phyloP scores from a whole-genome alignment of 179 eudicot genomes.

The Heliamphora pulchella region DNA sequence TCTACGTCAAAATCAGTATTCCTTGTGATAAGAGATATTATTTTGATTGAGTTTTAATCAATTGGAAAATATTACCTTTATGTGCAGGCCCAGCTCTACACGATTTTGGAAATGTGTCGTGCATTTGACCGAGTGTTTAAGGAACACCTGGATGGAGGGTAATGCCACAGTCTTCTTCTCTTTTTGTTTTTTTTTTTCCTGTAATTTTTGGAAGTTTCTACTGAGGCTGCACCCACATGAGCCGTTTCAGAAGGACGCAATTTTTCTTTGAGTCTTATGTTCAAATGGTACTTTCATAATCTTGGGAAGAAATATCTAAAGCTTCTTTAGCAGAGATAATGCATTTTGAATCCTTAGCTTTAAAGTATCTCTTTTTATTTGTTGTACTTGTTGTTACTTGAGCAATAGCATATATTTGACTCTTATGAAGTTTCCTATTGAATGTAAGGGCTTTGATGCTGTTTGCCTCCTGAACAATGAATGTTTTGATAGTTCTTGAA shows the following conservation, averaged over 20 bases:
- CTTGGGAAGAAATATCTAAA: conserved; percentile 2
- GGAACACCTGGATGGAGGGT: conserved; percentile 99
- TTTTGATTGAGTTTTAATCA: background rate
- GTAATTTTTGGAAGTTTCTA: conserved; percentile 3
- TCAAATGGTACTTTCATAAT: background rate
- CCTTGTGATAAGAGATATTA: background rate
- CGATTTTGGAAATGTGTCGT: conserved; percentile 94
- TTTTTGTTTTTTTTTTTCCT: background rate
- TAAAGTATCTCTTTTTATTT: background rate
- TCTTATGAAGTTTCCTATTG: background rate
- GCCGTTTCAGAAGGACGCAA: background rate
- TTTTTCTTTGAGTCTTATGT: background rate
- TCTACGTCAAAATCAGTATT: background rate
- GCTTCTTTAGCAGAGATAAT: background rate
- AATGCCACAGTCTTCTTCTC: conserved; percentile 19
- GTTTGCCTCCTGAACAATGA: too few relatives aligned
- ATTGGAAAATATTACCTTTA: conserved; percentile 1
- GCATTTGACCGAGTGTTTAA: conserved; percentile 91
- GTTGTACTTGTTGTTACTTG: background rate
- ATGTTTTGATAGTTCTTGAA: too few relatives aligned
- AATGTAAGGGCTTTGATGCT: too few relatives aligned
- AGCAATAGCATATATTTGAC: background rate
- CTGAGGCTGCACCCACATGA: background rate
- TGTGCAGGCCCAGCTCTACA: conserved; percentile 86
- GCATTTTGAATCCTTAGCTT: background rate